Evolutionary conservation across 768 basidiomycete genomes (phyloP), one percentile per base, ranked within the genome.

Genomic region (Podaxis mareebaensis): DNA sequence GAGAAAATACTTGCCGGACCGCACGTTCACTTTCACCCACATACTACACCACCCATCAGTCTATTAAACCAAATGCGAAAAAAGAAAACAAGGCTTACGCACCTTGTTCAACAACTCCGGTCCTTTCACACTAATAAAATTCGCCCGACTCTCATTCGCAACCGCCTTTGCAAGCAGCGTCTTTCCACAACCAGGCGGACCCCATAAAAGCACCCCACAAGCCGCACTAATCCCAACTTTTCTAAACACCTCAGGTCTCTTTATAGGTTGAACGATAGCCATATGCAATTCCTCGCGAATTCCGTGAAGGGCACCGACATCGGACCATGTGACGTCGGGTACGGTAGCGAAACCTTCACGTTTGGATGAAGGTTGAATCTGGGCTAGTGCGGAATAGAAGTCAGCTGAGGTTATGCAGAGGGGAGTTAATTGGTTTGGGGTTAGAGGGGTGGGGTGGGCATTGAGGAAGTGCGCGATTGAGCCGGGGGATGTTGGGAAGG

Each of bases 271-370:
- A 3, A 99, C 96, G 67, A 99, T 93, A 13, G 95, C 92, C 95
- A 98, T 97, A 69, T 96, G 94, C 44, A 99, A 81, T 73, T 97
- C 96, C 63, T 96, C 93, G 15, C 97, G 81, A 2, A 88, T 91
- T 1, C 76, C 82, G 64, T 91, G 88, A n/a, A 99, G 80, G 2
- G 96, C 97, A 22, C 97, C 97, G 53, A 99, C 83, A 71, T 99
- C 95, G 1, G 89, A 80, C 96, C 97, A 99, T 0, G 92, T 91
- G 1, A 98, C 93, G 68, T 96, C 93, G 0, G 97, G 97, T 3
- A 98, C 91, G 0, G 97, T 99, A 4, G 97, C 91, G 68, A 99
- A 99, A 3, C 97, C 97, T 79, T 99, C 97, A 48, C 97, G 91
- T 73, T 95, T 95, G 5, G 96, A 93, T 0, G 96, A 97, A 0